Percentiles rank a stretch among this genome's conserved stretches.
Conservation (phyloP, 2,329 filamentous ascomycete species). For the Fusarium sp. region DNA sequence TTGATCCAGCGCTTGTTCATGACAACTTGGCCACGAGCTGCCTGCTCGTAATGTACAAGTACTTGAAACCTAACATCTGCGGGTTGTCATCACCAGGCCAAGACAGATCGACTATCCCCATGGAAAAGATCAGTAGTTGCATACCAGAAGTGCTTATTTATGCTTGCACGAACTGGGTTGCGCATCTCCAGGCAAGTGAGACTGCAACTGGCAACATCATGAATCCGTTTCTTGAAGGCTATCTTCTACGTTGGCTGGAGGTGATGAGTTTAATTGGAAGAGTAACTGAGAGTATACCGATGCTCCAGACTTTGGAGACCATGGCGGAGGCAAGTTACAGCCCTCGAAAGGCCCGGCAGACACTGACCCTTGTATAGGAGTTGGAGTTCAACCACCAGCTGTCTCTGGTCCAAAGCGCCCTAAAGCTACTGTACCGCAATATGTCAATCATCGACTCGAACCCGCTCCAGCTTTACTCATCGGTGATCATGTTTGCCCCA, state of each 20-base stretch:
- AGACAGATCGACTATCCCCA: background rate
- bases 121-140: rapidly evolving
- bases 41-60: background rate
- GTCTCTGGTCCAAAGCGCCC: background rate
- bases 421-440: background rate
- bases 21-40: background rate
- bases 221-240: too few relatives aligned
- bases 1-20: background rate
- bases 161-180: background rate
- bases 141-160: background rate
- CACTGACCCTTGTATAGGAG: too few relatives aligned
- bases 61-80: background rate
- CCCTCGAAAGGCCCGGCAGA: too few relatives aligned
- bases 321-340: background rate
- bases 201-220: background rate
- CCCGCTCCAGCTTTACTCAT: background rate
- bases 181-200: background rate
- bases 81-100: background rate
- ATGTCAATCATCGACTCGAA: background rate
- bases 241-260: background rate
- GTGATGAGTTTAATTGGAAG: background rate
- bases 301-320: background rate
- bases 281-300: background rate
- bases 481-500: background rate
- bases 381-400: too few relatives aligned